Conservation (phyloP, 179 eudicot genomes). For the Spergularia azorica region DNA sequence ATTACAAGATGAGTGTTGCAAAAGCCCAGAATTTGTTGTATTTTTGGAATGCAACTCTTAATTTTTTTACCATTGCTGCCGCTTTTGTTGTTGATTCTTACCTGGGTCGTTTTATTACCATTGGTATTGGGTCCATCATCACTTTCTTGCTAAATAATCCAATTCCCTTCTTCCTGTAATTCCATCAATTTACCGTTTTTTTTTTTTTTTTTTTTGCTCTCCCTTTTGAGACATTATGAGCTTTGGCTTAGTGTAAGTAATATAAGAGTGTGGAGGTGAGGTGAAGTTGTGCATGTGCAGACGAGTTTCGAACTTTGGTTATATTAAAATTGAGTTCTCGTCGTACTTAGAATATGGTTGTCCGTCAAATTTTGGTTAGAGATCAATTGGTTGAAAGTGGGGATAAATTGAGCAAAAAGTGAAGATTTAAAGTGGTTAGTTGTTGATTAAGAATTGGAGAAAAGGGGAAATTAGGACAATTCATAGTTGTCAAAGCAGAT, state of each 20-base stretch:
- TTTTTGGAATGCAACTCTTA: conserved; percentile 73
- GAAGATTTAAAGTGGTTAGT: no score
- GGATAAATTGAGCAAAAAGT: no score
- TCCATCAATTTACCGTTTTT: no score
- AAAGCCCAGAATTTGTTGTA: conserved; percentile 56
- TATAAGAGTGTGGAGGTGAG: no score
- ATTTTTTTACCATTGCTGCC: conserved; percentile 72
- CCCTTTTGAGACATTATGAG: neutral
- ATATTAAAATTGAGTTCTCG: no score
- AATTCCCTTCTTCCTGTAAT: no score
- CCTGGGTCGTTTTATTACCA: conserved; percentile 74
- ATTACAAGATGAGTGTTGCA: conserved; percentile 59
- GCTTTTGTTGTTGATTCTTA: conserved; percentile 88
- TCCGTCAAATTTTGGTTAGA: neutral
- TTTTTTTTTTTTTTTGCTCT: no score
- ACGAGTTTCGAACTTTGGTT: no score
- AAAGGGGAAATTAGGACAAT: neutral
- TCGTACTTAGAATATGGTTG: no score
- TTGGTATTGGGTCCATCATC: conserved; percentile 64
- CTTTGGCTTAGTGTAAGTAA: neutral
- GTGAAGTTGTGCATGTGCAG: no score
- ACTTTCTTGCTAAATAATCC: conserved; percentile 56
- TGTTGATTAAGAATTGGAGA: neutral
- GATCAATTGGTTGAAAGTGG: neutral
- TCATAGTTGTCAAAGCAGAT: conserved; percentile 46